A percentile compares a stretch with the other conserved stretches of the same genome.
Conservation (phyloP, 768 basidiomycete genomes). For the Lactifluus piperatus region DNA sequence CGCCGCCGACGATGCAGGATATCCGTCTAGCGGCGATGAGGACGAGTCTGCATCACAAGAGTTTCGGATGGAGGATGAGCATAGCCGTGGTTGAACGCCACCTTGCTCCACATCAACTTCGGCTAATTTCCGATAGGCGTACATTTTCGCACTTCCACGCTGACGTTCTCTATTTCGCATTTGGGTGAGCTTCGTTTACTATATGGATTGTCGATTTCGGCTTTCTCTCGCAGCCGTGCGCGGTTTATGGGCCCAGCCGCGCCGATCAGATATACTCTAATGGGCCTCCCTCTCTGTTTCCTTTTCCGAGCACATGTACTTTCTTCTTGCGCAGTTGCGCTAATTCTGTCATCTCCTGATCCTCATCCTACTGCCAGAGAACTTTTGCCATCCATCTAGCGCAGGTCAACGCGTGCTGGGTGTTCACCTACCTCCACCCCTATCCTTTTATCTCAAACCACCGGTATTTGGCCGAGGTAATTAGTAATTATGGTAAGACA, state of each 20-base stretch:
- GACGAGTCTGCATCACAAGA: constrained; percentile 21
- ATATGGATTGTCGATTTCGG: constrained; percentile 19
- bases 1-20: constrained; percentile 10
- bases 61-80: constrained; percentile 19
- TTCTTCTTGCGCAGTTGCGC: constrained; percentile 14
- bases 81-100: constrained; percentile 12
- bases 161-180: constrained; percentile 23
- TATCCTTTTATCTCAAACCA: neutral
- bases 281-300: constrained; percentile 9
- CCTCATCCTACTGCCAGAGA: neutral
- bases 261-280: constrained; percentile 21
- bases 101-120: neutral
- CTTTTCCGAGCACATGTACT: constrained; percentile 14
- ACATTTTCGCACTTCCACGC: constrained; percentile 12
- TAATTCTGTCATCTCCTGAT: constrained; percentile 7
- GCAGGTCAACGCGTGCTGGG: neutral
- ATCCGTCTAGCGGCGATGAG: constrained; percentile 19
- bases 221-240: constrained; percentile 7
- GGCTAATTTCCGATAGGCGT: constrained; percentile 7
- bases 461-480: neutral
- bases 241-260: constrained; percentile 17
- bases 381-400: constrained; percentile 5
- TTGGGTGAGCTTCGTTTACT: constrained; percentile 23
- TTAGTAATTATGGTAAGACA: neutral
- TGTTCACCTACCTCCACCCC: neutral